Evolutionary conservation across 1,284 basidiomycete genomes (phyloP), one percentile per base, ranked within the genome.

Genomic region (Prillingera fragicola): DNA sequence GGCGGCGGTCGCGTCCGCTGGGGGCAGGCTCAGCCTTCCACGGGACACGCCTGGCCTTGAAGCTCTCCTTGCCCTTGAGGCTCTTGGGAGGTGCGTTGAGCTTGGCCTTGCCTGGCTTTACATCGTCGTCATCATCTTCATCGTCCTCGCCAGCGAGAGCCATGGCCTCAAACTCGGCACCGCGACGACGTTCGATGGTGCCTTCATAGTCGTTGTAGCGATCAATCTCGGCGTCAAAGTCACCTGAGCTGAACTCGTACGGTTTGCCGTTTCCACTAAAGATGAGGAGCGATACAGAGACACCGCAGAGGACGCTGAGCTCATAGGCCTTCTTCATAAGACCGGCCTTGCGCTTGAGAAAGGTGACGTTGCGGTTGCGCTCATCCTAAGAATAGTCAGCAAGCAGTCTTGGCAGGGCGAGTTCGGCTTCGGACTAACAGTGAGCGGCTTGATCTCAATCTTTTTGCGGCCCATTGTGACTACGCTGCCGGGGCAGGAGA

Each of bases 321-420:
- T 72, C 70, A 66, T 69, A 72, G 14, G 70, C 70, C 50, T 72
- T 72, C 53, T 72, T 72, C 67, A 72, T 69, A 37, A 72, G 43
- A 23, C 70, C 70, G 8, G 69, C 69, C 55, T 72, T 72, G 26
- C 70, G 61, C 63, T 70, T 48, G 10, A 45, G 47, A n/a, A 48
- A 55, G n/a, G 48, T 51, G 25, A 50, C 52, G 35, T 54, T 50
- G 33, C 69, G 57, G 51, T 71, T 71, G 5, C 69, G 61, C 51
- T 71, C 69, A 38, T 71, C 69, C 68, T 71, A 44, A 8, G 3
- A 8, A n/a, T n/a, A 33, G 43, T 45, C 25, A 33, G 38, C 26
- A 23, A 27, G 9, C 9, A 21, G 12, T 18, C 8, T 17, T 12
- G n/a, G 22, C 36, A 14, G 18, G 19, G 27, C 17, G 37, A 6